Conservation (phyloP, 1,284 basidiomycete genomes). For the Tilletia walkeri region DNA sequence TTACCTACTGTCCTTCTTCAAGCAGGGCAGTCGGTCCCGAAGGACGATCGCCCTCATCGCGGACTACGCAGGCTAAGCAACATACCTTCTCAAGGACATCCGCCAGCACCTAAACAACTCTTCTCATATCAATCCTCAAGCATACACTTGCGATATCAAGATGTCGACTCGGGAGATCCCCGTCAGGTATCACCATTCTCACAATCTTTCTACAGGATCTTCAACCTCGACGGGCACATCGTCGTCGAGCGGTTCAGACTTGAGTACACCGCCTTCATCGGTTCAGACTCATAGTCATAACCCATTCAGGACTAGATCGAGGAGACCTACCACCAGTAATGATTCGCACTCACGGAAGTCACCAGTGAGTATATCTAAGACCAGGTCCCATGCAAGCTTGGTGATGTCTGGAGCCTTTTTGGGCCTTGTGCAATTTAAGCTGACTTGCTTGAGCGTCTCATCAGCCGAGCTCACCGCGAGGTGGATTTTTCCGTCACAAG, state of each 20-base stretch:
- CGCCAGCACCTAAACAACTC: background rate
- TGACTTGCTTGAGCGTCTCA: background rate
- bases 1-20: background rate
- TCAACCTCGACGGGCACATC: background rate
- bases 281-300: background rate
- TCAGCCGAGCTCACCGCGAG: conserved; percentile 1
- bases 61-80: too few relatives aligned
- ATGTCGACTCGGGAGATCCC: conserved; percentile 4
- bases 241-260: background rate
- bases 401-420: too few relatives aligned
- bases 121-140: background rate
- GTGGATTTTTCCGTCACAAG: conserved; percentile 16
- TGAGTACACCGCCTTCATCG: conserved; percentile 8
- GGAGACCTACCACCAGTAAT: background rate
- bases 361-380: background rate
- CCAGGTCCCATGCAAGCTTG: background rate
- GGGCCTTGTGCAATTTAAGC: too few relatives aligned
- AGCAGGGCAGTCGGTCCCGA: background rate
- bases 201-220: background rate
- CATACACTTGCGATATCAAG: background rate
- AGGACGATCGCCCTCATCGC: background rate
- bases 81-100: background rate
- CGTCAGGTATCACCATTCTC: conserved; percentile 9
- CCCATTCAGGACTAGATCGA: background rate
- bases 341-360: background rate